Conservation (phyloP, 106 monocot genomes). For the Allium sativum region DNA sequence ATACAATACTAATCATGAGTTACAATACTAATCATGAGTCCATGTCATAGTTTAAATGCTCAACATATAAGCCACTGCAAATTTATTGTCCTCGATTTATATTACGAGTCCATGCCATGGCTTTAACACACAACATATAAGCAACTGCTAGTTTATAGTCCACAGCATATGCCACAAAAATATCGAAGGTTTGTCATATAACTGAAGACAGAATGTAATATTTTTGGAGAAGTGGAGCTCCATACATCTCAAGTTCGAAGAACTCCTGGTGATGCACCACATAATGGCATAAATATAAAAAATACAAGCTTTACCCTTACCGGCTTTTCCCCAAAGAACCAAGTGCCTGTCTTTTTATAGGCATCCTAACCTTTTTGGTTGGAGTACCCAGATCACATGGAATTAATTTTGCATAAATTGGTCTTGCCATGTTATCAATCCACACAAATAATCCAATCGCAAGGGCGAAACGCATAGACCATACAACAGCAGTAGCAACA, state of each 20-base stretch:
- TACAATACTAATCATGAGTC: too few relatives aligned
- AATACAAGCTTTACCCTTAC: slow-evolving; percentile 20
- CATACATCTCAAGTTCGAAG: not conserved
- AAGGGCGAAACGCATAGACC: slow-evolving; percentile 79
- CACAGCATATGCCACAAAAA: too few relatives aligned
- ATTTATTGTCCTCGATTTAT: too few relatives aligned
- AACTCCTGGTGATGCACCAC: not conserved
- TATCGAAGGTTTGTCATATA: too few relatives aligned
- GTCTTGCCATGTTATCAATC: slow-evolving; percentile 54
- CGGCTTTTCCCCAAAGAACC: slow-evolving; percentile 80
- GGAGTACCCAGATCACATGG: slow-evolving; percentile 71
- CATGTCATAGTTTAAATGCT: too few relatives aligned
- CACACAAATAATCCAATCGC: slow-evolving; percentile 58
- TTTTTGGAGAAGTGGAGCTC: too few relatives aligned
- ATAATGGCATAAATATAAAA: not conserved
- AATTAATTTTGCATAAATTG: slow-evolving; percentile 78
- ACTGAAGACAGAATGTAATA: too few relatives aligned
- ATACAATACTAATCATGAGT: too few relatives aligned
- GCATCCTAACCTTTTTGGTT: slow-evolving; percentile 33
- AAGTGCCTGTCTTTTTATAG: slow-evolving; percentile 42
- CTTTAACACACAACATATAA: too few relatives aligned
- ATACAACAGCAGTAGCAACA: slow-evolving; percentile 64
- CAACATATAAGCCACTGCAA: too few relatives aligned
- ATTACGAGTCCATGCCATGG: too few relatives aligned
- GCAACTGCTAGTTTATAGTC: too few relatives aligned